Evolutionary conservation across 2,329 filamentous ascomycete genomes (phyloP), one percentile per base, ranked within the genome.

Genomic region (Hypoxylon rubiginosum): DNA sequence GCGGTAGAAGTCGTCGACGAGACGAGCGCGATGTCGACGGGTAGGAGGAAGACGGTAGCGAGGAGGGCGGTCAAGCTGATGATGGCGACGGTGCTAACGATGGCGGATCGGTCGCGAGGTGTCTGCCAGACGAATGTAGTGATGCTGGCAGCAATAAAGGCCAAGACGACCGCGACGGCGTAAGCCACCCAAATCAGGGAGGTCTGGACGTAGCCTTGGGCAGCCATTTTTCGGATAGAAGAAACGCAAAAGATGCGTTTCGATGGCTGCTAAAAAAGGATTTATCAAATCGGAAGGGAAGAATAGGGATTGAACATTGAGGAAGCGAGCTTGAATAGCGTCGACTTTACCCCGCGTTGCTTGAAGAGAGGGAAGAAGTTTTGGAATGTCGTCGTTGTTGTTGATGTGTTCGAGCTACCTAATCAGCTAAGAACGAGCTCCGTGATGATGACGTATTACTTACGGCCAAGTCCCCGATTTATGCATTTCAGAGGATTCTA

Each of bases 121-220:
- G 92, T 90, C 79, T 98, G 95, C 86, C 97, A 98, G 72, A 93
- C 88, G 80, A 95, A 95, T 67, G 96, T 93, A 71, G 97, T 97
- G 74, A 97, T 88, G 68, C 90, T 88, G 58, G 94, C 91, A 62
- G 93, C 90, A 70, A 91, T 82, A 55, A 97, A 87, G 67, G 95
- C 88, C 59, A 97, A 82, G 66, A 79, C 90, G 53, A 98, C 85
- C 59, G 92, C 94, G 64, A 95, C 87, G 66, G 91, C 93, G 79
- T 98, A 99, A 58, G 94, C 89, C 67, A 96, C 90, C 96, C 96
- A 99, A 79, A 98, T 98, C 71, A 98, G 86, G 76, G 92, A 93
- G 59, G 91, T 92, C 79, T 97, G 94, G 68, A 97, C 88, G 77
- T 96, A 84, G 75, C 85, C 85, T 67, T 84, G 83, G 53, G 64